Base-by-base conservation (phyloP, 2,329 filamentous ascomycete species). In the Hortaea werneckii region DNA sequence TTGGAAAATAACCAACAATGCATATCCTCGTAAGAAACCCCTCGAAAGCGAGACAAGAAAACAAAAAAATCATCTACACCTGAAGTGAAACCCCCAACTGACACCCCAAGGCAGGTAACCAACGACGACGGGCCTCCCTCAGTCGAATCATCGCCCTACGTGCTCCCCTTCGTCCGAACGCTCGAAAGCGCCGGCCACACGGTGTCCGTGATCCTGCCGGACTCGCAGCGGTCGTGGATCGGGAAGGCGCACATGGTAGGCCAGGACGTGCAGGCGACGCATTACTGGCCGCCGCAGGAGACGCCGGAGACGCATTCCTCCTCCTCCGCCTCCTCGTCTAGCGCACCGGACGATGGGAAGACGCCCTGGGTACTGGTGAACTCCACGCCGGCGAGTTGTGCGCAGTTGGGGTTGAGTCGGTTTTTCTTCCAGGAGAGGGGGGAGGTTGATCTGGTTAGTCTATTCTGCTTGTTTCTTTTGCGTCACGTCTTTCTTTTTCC, bases 181-280 rank as follows among this genome's bases (percentile, higher is more conserved):
- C 64, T 75, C 27, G 69, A 73, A 56, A 67, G 73, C 46, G 80
- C 83, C 29, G 88, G 88, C 6, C 90, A 95, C 67, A 75, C 72
- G n/a, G 87, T 96, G 50, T 94, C 87, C 6, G 89, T 98, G 42
- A 84, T 92, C 52, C 78, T 98, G 10, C 92, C 92, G 1, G 80
- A 95, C 65, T 83, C 82, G 5, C 92, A 98, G 69, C 82, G 90
- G 51, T 95, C 88, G 46, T 98, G 92, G 92, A 96, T 98, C 59
- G 89, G 89, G 58, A 98, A 98, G 73, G 92, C 92, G 2, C 92
- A 96, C 67, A 85, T 96, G 60, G 88, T 96, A 58, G 89, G 89
- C 46, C 65, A 78, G 52, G 78, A 81, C 43, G 80, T 86, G 51
- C 84, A 84, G 45, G 82, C 79, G 11, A 80, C 75, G 39, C 82